phyloP scores from a whole-genome alignment of 495 filamentous ascomycete genomes.

The Lophiotrema nucula region DNA sequence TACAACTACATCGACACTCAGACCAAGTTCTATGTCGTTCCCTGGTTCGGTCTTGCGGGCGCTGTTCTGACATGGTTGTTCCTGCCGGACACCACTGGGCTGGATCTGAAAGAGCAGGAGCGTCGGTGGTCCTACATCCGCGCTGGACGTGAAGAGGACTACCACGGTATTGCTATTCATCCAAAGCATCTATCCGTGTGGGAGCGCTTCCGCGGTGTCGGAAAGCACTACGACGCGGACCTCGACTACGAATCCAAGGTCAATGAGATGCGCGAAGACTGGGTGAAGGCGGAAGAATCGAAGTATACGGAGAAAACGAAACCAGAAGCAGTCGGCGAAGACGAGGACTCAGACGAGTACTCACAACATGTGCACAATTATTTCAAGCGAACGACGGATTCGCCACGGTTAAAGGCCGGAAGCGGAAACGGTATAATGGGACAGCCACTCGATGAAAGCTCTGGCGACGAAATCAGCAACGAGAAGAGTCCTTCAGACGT shows the following conservation, averaged over 20 bases:
- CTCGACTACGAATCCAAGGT: constrained; percentile 76
- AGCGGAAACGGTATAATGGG: too few relatives aligned
- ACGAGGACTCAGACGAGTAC: constrained; percentile 37
- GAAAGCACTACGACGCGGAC: constrained; percentile 75
- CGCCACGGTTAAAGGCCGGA: background rate
- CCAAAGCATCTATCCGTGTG: constrained; percentile 79
- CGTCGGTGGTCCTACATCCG: constrained; percentile 81
- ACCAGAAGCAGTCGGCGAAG: constrained; percentile 35
- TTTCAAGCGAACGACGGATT: constrained; percentile 32
- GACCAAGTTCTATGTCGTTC: constrained; percentile 80
- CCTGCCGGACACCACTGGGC: constrained; percentile 88
- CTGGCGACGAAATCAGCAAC: background rate
- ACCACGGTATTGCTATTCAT: constrained; percentile 86
- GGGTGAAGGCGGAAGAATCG: constrained; percentile 55
- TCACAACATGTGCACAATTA: constrained; percentile 43
- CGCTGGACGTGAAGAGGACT: constrained; percentile 68
- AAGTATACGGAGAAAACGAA: constrained; percentile 50
- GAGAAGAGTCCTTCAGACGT: background rate
- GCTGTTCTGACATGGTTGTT: constrained; percentile 74
- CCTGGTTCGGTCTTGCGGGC: constrained; percentile 86
- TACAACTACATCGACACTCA: constrained; percentile 84
- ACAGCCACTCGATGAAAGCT: constrained; percentile 1
- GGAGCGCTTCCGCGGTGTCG: constrained; percentile 68
- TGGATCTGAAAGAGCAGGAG: constrained; percentile 93
- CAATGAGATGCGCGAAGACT: constrained; percentile 70